These are phyloP conservation scores for Leccinum uliginosum DNA, from an alignment of 768 basidiomycete genomes.

Conservation along the genomic window DNA sequence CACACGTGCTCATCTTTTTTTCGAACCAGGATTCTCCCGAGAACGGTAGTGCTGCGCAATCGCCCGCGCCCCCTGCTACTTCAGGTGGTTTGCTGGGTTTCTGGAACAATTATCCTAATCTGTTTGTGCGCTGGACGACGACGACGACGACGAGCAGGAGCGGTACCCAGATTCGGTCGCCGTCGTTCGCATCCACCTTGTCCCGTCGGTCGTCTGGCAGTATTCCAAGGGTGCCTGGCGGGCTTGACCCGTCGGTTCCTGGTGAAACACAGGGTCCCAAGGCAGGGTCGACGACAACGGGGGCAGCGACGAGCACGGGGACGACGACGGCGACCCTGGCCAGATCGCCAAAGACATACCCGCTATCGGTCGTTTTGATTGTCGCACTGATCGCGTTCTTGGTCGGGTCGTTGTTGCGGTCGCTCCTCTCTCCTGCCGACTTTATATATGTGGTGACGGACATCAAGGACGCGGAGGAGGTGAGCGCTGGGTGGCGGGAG, in stretches of 20 bases:
- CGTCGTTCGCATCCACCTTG: constrained; percentile 13
- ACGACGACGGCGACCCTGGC: constrained; percentile 2
- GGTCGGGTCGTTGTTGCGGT: constrained; percentile 85
- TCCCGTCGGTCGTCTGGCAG: constrained; percentile 23
- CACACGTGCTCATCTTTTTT: background rate
- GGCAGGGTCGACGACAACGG: background rate
- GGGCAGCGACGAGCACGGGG: background rate
- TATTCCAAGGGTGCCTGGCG: constrained; percentile 35
- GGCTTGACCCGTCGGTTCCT: constrained; percentile 13
- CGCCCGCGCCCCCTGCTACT: constrained; percentile 19
- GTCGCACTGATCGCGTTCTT: constrained; percentile 86
- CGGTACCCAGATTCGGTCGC: constrained; percentile 14
- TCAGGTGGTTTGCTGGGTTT: constrained; percentile 52
- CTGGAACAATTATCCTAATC: constrained; percentile 56
- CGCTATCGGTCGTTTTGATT: constrained; percentile 58
- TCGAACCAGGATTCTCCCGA: constrained; percentile 23
- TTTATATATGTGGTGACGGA: constrained; percentile 78
- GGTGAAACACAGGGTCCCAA: constrained; percentile 11
- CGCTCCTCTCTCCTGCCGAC: constrained; percentile 85
- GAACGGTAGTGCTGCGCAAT: constrained; percentile 19
- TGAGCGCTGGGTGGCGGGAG: constrained; percentile 72
- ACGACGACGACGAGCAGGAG: constrained; percentile 18
- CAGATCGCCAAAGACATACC: constrained; percentile 28
- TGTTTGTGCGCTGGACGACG: constrained; percentile 48
- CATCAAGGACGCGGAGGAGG: constrained; percentile 48